phyloP scores from a whole-genome alignment of 78 protist genomes.

The Emiliania huxleyi region DNA sequence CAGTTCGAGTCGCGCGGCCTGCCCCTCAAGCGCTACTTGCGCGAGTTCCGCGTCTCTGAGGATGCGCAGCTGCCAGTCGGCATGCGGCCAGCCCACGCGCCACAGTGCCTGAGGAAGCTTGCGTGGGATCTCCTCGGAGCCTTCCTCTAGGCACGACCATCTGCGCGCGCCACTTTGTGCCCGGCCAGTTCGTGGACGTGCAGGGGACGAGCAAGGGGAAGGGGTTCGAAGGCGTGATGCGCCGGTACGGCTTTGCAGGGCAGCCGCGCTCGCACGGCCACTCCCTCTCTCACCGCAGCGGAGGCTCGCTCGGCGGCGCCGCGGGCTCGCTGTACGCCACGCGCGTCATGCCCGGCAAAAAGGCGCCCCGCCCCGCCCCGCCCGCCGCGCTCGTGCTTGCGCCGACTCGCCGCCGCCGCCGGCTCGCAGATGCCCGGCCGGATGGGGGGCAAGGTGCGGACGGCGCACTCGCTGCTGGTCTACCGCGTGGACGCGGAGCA shows the following conservation, averaged over 20 bases:
- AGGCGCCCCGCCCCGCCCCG: no score
- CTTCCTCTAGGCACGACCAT: no score
- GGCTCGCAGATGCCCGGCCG: constrained; percentile 81
- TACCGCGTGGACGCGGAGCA: neutral
- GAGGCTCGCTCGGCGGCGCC: constrained; percentile 61
- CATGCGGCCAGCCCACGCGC: no score
- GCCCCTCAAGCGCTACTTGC: constrained; percentile 55
- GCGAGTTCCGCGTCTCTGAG: constrained; percentile 62
- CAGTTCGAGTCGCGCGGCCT: constrained; percentile 55
- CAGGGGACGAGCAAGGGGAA: constrained; percentile 66
- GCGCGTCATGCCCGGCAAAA: constrained; percentile 42
- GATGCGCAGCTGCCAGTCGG: constrained; percentile 68
- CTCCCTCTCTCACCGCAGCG: constrained; percentile 56
- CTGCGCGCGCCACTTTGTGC: constrained; percentile 62
- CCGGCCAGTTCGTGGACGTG: constrained; percentile 69
- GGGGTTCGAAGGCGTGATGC: constrained; percentile 77
- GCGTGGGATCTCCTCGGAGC: no score
- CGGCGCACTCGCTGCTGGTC: constrained; percentile 43
- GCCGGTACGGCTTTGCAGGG: constrained; percentile 68
- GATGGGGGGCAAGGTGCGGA: constrained; percentile 57
- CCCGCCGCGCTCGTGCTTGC: no score
- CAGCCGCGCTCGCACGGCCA: constrained; percentile 72
- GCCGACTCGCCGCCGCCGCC: no score
- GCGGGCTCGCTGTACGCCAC: constrained; percentile 4
- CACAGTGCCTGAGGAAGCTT: no score